phyloP scores from a whole-genome alignment of 2,329 filamentous ascomycete genomes.

The Seiridium cupressi region DNA sequence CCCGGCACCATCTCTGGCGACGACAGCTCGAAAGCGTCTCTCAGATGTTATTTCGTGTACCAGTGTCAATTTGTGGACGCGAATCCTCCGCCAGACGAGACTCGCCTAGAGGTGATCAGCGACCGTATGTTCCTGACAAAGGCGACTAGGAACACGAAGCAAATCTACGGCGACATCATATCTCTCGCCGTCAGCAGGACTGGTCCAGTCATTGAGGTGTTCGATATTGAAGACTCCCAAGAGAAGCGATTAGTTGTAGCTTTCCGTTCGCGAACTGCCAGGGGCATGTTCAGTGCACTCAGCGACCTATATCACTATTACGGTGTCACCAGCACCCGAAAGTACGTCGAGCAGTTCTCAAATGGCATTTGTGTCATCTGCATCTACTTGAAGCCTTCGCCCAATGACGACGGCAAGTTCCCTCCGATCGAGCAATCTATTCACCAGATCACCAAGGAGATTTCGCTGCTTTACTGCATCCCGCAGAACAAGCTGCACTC shows the following conservation, averaged over 20 bases:
- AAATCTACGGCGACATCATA: conserved; percentile 93
- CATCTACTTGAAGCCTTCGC: conserved; percentile 79
- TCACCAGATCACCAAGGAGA: conserved; percentile 98
- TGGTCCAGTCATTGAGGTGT: conserved; percentile 96
- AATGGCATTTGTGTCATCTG: conserved; percentile 98
- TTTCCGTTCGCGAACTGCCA: conserved; percentile 88
- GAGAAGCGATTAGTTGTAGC: conserved; percentile 95
- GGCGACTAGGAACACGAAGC: conserved; percentile 92
- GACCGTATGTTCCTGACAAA: conserved; percentile 95
- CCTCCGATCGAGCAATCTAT: conserved; percentile 92
- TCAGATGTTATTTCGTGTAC: conserved; percentile 99
- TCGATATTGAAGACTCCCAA: conserved; percentile 85
- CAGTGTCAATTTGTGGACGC: conserved; percentile 86
- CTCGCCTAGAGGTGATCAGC: conserved; percentile 84
- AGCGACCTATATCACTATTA: conserved; percentile 99
- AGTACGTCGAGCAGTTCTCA: conserved; percentile 98
- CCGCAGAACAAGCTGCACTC: conserved; percentile 95
- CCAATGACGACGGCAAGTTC: conserved; percentile 53
- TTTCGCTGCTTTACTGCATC: conserved; percentile 94
- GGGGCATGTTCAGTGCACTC: conserved; percentile 91
- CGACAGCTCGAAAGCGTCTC: conserved; percentile 70
- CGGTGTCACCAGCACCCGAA: conserved; percentile 89
- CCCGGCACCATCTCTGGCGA: conserved; percentile 71
- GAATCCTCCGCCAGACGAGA: conserved; percentile 74
- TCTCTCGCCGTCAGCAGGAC: conserved; percentile 79